Evolutionary conservation across 176 grass and related monocot genomes (phyloP).

Genomic region (Pontederia paniculata): DNA sequence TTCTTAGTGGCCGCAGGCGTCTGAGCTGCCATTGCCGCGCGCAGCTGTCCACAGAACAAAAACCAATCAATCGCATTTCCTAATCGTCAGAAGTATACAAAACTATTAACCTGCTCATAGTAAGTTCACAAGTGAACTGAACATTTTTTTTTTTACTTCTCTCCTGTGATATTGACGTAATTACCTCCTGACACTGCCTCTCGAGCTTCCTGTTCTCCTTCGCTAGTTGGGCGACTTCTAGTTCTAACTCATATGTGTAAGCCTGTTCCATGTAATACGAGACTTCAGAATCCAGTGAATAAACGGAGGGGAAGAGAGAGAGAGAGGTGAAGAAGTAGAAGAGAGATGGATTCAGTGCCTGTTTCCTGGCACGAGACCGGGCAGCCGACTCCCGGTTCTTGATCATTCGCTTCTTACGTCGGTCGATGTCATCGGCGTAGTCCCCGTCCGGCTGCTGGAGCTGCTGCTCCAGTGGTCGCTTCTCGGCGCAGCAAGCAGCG

Average conservation of each 20-base stretch:
- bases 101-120: background rate
- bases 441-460: background rate
- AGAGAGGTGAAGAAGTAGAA: background rate
- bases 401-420: constrained; percentile 19
- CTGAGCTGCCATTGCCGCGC: background rate
- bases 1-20: background rate
- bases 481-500: background rate
- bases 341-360: background rate
- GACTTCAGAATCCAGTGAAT: background rate
- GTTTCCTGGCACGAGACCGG: constrained; percentile 19
- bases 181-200: constrained; percentile 15
- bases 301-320: background rate
- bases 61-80: background rate
- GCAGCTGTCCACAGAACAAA: background rate
- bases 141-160: background rate
- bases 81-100: no score
- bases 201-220: constrained; percentile 13
- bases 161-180: no score
- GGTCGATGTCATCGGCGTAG: background rate
- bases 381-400: constrained; percentile 21
- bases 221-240: background rate
- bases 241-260: constrained; percentile 11
- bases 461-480: background rate
- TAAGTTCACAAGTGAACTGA: background rate
- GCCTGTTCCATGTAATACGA: background rate